Evolutionary conservation across 495 filamentous ascomycete species (phyloP).

Genomic region (Penicillium salamii): DNA sequence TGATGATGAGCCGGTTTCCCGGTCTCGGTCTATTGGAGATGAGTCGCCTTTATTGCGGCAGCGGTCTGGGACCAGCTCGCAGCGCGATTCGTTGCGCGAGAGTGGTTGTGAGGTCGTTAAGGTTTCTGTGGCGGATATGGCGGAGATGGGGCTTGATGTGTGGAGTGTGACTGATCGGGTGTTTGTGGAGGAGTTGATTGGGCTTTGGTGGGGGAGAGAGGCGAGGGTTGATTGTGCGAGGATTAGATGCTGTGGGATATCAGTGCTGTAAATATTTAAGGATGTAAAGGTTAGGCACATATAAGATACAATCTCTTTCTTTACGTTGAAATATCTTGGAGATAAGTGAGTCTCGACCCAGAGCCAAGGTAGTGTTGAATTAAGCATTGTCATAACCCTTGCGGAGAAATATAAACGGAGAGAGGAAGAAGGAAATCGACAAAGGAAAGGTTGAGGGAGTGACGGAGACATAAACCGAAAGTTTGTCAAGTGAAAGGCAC

Average conservation of each 20-base stretch:
- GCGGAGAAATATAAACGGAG: neutral
- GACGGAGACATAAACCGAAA: neutral
- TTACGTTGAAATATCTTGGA: neutral
- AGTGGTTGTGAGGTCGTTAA: slow-evolving; percentile 39
- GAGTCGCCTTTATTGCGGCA: slow-evolving; percentile 30
- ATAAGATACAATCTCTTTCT: neutral
- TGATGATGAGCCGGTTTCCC: slow-evolving; percentile 23
- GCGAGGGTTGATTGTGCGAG: slow-evolving; percentile 69
- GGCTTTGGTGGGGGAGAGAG: slow-evolving; percentile 67
- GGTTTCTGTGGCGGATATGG: slow-evolving; percentile 68
- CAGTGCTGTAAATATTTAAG: slow-evolving; percentile 57
- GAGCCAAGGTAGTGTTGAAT: neutral
- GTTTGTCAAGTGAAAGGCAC: neutral
- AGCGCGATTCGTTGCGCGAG: neutral
- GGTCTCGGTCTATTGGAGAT: slow-evolving; percentile 30
- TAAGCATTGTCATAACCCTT: neutral
- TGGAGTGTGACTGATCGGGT: slow-evolving; percentile 77
- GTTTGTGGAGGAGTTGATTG: slow-evolving; percentile 67
- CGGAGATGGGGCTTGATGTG: slow-evolving; percentile 77
- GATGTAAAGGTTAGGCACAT: neutral
- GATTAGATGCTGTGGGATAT: slow-evolving; percentile 77
- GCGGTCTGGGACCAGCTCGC: slow-evolving; percentile 9
- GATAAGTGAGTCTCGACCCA: no score
- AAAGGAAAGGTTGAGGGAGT: slow-evolving; percentile 2
- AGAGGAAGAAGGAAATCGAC: slow-evolving; percentile 4